Evolutionary conservation across 345 rosid species (phyloP).

Genomic region (Arabidopsis thaliana): TAIR10.1 NC_003074.8:4901501-4902000

Average conservation of each 20-base stretch:
- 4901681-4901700: conserved; percentile 96
- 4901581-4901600: conserved; percentile 94
- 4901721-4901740: conserved; percentile 90
- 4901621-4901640: conserved; percentile 83
- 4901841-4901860: conserved; percentile 89
- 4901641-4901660: conserved; percentile 88
- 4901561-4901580: conserved; percentile 94
- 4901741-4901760: conserved; percentile 88
- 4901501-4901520: conserved; percentile 93
- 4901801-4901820: conserved; percentile 90
- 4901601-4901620: conserved; percentile 72
- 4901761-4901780: conserved; percentile 99
- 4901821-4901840: conserved; percentile 99
- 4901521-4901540: conserved; percentile 94
- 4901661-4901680: conserved; percentile 78
- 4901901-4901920: conserved; percentile 82
- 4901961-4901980: conserved; percentile 77
- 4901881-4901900: conserved; percentile 77
- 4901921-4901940: conserved; percentile 96
- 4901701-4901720: conserved; percentile 96
- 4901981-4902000: conserved; percentile 91
- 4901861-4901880: conserved; percentile 70
- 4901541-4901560: conserved; percentile 86
- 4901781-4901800: conserved; percentile 97
- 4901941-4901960: conserved; percentile 97